Evolutionary conservation across 305 asterid genomes (phyloP).

Genomic region (Solanum chacoense): DNA sequence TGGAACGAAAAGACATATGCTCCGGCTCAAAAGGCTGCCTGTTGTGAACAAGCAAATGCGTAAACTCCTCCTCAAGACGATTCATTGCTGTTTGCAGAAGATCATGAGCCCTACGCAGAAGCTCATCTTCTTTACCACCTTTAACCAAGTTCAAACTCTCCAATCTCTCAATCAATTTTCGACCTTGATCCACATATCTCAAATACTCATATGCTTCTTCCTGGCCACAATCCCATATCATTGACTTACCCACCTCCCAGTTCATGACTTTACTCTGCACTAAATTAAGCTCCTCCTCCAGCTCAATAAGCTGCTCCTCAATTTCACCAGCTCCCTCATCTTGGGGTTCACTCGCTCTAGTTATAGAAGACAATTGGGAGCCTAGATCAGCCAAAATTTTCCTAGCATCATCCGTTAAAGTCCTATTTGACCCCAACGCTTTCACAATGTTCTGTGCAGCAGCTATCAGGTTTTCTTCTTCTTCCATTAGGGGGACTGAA

Average conservation of each 20-base stretch:
- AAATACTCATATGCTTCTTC: conserved; percentile 62
- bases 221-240: conserved; percentile 80
- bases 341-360: conserved; percentile 19
- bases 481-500: conserved; percentile 34
- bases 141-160: conserved; percentile 30
- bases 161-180: conserved; percentile 43
- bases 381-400: conserved; percentile 70
- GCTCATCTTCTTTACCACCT: conserved; percentile 22
- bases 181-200: conserved; percentile 59
- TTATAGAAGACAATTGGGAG: conserved; percentile 37
- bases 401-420: conserved; percentile 41
- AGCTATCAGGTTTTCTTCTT: conserved; percentile 63
- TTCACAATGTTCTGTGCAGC: conserved; percentile 50
- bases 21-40: conserved; percentile 84
- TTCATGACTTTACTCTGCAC: conserved; percentile 52
- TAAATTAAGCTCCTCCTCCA: conserved; percentile 44
- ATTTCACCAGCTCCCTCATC: conserved; percentile 3
- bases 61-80: conserved; percentile 85
- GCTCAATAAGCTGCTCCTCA: conserved; percentile 31
- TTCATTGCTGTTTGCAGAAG: conserved; percentile 85
- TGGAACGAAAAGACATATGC: conserved; percentile 78
- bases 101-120: conserved; percentile 50
- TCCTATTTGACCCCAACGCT: conserved; percentile 42
- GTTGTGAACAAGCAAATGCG: conserved; percentile 63
- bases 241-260: conserved; percentile 63